Evolutionary conservation across 2,329 filamentous ascomycete genomes (phyloP).

Genomic region (Neofusicoccum parvum): DNA sequence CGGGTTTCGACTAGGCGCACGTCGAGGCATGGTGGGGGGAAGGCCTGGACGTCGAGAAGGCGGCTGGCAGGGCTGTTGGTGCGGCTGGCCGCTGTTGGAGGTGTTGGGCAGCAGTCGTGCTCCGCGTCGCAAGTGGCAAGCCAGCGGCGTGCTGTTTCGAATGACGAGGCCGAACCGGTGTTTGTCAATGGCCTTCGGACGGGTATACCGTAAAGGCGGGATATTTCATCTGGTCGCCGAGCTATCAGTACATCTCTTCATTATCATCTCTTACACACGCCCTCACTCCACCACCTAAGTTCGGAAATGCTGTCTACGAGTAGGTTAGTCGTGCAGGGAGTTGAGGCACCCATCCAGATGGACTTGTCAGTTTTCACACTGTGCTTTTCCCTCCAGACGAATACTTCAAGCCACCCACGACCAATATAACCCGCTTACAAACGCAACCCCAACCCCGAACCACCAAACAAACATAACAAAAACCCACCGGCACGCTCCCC

Average conservation of each 20-base stretch:
- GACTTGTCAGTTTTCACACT: no score
- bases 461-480: neutral
- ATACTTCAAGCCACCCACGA: no score
- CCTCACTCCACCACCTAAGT: neutral
- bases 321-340: no score
- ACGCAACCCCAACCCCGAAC: no score
- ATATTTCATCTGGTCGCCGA: neutral
- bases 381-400: no score
- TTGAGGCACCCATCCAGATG: no score
- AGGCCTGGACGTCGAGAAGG: neutral
- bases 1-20: neutral
- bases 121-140: neutral
- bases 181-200: neutral
- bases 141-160: neutral
- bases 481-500: neutral
- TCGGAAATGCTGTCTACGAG: neutral
- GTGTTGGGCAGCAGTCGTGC: neutral
- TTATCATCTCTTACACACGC: neutral
- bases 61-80: neutral
- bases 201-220: neutral
- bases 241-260: neutral
- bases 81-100: no score
- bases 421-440: no score
- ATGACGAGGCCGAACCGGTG: neutral
- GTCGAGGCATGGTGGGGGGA: neutral